Evolutionary conservation across 176 grass and related monocot genomes (phyloP), one percentile per base, ranked within the genome.

Genomic region (Puccinellia tenuiflora): DNA sequence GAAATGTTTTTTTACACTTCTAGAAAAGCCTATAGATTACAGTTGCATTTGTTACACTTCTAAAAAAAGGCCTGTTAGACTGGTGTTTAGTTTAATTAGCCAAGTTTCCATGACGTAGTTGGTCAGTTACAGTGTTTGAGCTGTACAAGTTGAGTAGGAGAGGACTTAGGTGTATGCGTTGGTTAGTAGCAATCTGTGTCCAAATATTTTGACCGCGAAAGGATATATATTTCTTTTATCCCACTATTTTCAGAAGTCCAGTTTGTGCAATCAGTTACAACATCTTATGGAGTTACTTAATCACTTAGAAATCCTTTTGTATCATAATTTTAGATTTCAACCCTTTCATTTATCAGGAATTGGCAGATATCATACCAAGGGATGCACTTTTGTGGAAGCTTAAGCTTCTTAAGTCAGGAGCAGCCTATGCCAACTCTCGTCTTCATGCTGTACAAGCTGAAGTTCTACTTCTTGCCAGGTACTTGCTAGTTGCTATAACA

Each of bases 381-480:
- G 86, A 98, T 70, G 88, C 92, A 79, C 92, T 98, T 86, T 43
- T 98, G 29, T 98, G 96, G 96, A 98, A 91, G 81, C 91, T 98
- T 9, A 93, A 91, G 56, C 86, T 98, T 80, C 92, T 98, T 62
- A 98, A 95, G 55, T 88, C 96, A 60, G 96, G 86, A 75, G 88
- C 92, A 68, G 92, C 90, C 74, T 95, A 93, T 54, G 70, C 92
- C 51, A 98, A 98, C 77, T 98, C 96, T 79, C 92, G 90, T 40
- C 88, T 98, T 65, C 85, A 93, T 93, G 92, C 92, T 69, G 82
- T 98, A 73, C 50, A 88, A 73, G 92, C 92, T 80, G 92, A 94
- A 88, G 96, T 98, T 81, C 84, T 98, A 86, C 60, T 98, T 68
- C 90, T 98, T 88, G 88, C 84, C n/a, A 98, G 96, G 96, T 98